phyloP scores from a whole-genome alignment of 129 eudicot genomes.

The Flaveria trinervia region DNA sequence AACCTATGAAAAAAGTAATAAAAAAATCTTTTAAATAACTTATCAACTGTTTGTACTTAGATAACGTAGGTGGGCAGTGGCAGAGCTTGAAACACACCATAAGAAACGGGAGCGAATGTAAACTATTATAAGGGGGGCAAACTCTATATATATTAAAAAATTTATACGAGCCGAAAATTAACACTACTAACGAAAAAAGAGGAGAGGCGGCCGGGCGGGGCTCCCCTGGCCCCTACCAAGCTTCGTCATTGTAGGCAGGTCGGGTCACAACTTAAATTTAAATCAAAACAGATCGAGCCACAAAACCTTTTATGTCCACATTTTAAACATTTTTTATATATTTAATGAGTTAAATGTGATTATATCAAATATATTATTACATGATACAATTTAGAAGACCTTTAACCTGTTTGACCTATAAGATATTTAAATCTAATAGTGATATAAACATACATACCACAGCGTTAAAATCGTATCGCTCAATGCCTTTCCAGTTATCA shows the following conservation, averaged over 20 bases:
- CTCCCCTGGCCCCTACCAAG: too few species aligned
- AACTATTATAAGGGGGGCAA: too few species aligned
- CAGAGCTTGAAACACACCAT: too few species aligned
- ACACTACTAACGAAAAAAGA: too few species aligned
- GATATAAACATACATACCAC: constrained; percentile 41
- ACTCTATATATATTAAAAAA: too few species aligned
- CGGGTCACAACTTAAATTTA: not conserved
- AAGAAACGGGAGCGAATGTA: too few species aligned
- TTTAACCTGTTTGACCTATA: not conserved
- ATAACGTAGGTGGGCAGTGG: not conserved
- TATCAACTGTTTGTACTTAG: not conserved
- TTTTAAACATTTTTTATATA: not conserved
- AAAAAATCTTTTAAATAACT: too few species aligned
- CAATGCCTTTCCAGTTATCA: constrained; percentile 90
- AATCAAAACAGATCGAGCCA: not conserved
- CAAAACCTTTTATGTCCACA: not conserved
- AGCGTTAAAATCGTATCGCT: constrained; percentile 80
- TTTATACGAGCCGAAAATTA: too few species aligned
- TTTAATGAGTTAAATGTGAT: not conserved
- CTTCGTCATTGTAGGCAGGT: not conserved
- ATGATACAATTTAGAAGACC: not conserved
- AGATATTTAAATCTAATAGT: not conserved
- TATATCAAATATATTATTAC: not conserved
- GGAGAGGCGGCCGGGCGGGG: too few species aligned
- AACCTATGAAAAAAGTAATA: constrained; percentile 42